Evolutionary conservation across 2,329 filamentous ascomycete genomes (phyloP), one percentile per base, ranked within the genome.

Genomic region (Ceratocystiopsis brevicomis): DNA sequence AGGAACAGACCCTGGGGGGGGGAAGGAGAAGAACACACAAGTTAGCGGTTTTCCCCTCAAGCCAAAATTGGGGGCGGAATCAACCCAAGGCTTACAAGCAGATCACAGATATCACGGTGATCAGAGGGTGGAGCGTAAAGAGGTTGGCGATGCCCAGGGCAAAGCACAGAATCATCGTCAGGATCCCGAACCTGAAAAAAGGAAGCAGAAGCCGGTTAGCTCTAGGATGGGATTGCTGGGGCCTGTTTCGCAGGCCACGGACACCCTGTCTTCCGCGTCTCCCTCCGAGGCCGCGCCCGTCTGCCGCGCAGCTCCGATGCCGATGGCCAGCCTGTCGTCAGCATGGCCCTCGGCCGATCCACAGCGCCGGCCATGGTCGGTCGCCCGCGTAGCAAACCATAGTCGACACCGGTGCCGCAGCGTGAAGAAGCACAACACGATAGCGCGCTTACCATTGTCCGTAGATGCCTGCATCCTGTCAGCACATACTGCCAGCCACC

Each of bases 131-230:
- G 47, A 70, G 60, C 48, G 68, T 68, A 57, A 81, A 78, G 58
- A 81, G 69, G 59, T 76, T 76, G 50, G 76, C 71, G 51, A 81
- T 76, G 48, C 77, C 78, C 2, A 78, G 67, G 46, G 77, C 78
- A 53, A 81, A 68, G 64, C 76, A 80, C 45, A 81, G 66, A 52
- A 81, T 71, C 68, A 81, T 80, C 59, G 72, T 76, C 53, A 81
- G 56, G 47, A 81, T 76, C 48, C 77, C 77, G 50, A 78, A 68
- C 77, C 77, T 81, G 45, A n/a, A 43, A 38, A 21, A 32, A 18
- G 8, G 14, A 18, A 25, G 41, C 18, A 30, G 15, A 14, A n/a
- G 6, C 25, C n/a, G 4, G 14, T 32, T 10, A 6, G 10, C 18
- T 48, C 19, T 21, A 6, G 19, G 4, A 21, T 21, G 19, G 19